Conservation (phyloP, 108 stramenopile species). For the Stephanodiscus triporus region DNA sequence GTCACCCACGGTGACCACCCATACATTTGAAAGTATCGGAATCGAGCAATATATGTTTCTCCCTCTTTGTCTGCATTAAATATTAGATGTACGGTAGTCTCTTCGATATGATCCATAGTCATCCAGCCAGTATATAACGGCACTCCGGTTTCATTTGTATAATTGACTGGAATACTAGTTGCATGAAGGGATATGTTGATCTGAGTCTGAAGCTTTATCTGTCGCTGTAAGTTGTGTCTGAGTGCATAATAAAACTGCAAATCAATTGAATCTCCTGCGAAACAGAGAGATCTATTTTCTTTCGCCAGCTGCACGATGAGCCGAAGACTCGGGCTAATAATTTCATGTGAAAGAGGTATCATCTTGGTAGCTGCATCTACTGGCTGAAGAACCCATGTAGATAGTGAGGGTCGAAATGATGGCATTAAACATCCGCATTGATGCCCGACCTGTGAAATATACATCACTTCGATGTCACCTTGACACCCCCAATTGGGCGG, state of each 20-base stretch:
- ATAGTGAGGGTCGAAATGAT: constrained; percentile 20
- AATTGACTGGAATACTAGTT: constrained; percentile 13
- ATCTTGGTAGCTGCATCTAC: not conserved
- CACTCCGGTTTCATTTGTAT: constrained; percentile 1
- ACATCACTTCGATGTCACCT: not conserved
- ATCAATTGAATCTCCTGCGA: constrained; percentile 31
- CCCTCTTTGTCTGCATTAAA: not conserved
- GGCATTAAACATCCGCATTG: constrained; percentile 15
- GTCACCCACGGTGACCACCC: constrained; percentile 30
- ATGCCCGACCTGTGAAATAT: not conserved
- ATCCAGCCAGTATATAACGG: constrained; percentile 3
- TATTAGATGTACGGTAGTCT: constrained; percentile 7
- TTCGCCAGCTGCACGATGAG: constrained; percentile 11
- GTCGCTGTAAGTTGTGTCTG: constrained; percentile 1
- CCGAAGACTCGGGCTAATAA: not conserved
- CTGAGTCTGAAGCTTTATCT: not conserved
- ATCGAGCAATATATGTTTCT: not conserved
- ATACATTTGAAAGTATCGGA: constrained; percentile 19
- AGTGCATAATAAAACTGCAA: constrained; percentile 23
- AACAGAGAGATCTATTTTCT: constrained; percentile 15
- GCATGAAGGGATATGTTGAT: constrained; percentile 6
- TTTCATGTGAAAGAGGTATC: not conserved
- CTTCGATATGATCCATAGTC: constrained; percentile 10
- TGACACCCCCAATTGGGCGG: not conserved
- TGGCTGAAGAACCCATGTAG: constrained; percentile 4